Evolutionary conservation across 495 filamentous ascomycete genomes (phyloP), one percentile per base, ranked within the genome.

Genomic region (Xylaria longipes): DNA sequence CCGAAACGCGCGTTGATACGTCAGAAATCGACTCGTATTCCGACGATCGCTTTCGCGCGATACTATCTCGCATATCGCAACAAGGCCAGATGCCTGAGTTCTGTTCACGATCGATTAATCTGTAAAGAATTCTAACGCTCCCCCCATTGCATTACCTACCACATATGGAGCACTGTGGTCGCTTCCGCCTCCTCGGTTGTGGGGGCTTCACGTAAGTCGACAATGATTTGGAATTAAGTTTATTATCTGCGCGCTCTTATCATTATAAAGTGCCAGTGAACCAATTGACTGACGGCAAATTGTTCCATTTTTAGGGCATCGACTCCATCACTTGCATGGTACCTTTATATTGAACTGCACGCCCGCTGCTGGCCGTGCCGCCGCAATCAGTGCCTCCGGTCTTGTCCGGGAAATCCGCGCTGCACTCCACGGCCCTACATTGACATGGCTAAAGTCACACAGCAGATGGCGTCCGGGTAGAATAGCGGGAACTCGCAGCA

Each of bases 141-240:
- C 60, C 45, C 29, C 20, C 27, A 29, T 56, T 69, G 35, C 48
- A 65, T 45, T 50, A n/a, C 50, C 48, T 65, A 43, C 45, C 68
- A 52, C 33, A 22, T 50, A 6, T 45, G 60, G 45, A 48, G 41
- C 8, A 46, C 22, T 25, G 46, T 35, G 46, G 64, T 45, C 58
- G 58, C 57, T 43, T 62, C 45, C 60, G 48, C 48, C 60, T 69
- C 20, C 29, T 45, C 3, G 46, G 60, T 35, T 43, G 27, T 35
- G 35, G 35, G 22, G 37, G 54, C 58, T 37, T 41, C 46, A 64
- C 45, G 68, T 70, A 70, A 70, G 68, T 70, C 41, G 7, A 54
- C 56, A 70, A 63, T 64, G 58, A 64, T 52, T 70, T 54, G 68
- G 58, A 60, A 70, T 64, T 64, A 1, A 62, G 14, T 69, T 69